Conservation (phyloP, 2,329 filamentous ascomycete species). For the Gaeumannomyces sp. region DNA sequence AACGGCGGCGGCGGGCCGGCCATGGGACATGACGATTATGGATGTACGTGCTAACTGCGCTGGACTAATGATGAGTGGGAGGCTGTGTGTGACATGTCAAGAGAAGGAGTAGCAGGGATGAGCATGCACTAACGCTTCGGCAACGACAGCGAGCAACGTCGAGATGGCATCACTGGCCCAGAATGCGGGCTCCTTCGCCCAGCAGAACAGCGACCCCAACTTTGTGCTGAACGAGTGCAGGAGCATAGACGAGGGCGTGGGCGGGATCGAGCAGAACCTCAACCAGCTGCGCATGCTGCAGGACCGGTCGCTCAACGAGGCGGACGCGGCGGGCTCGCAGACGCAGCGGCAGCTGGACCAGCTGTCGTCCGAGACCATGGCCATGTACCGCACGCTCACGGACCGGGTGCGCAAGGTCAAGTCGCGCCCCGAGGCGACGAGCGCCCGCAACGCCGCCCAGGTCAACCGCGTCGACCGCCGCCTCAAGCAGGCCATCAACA, state of each 20-base stretch:
- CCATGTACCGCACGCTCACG: slow-evolving; percentile 71
- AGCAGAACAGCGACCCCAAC: slow-evolving; percentile 53
- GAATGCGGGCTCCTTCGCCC: slow-evolving; percentile 39
- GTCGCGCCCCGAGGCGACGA: slow-evolving; percentile 67
- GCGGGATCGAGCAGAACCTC: slow-evolving; percentile 66
- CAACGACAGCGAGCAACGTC: slow-evolving; percentile 42
- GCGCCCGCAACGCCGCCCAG: slow-evolving; percentile 69
- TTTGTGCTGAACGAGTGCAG: slow-evolving; percentile 79
- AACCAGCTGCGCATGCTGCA: slow-evolving; percentile 66
- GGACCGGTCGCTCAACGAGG: slow-evolving; percentile 64
- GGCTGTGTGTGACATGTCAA: background rate
- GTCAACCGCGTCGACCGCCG: slow-evolving; percentile 74
- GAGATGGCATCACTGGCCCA: slow-evolving; percentile 65
- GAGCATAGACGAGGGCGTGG: slow-evolving; percentile 71
- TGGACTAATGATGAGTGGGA: background rate
- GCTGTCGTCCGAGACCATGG: slow-evolving; percentile 74
- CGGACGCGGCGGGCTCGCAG: slow-evolving; percentile 61
- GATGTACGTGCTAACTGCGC: slow-evolving; percentile 21
- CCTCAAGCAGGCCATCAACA: slow-evolving; percentile 72
- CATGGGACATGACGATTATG: slow-evolving; percentile 32
- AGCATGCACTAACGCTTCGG: background rate
- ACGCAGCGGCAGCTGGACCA: slow-evolving; percentile 65
- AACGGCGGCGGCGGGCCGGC: slow-evolving; percentile 18
- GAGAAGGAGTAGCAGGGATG: background rate
- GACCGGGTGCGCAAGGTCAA: slow-evolving; percentile 78